A percentile compares a stretch with the other conserved stretches of the same genome.
phyloP scores from a whole-genome alignment of 805 yeast genomes.

The Kuraishia ogatae region DNA sequence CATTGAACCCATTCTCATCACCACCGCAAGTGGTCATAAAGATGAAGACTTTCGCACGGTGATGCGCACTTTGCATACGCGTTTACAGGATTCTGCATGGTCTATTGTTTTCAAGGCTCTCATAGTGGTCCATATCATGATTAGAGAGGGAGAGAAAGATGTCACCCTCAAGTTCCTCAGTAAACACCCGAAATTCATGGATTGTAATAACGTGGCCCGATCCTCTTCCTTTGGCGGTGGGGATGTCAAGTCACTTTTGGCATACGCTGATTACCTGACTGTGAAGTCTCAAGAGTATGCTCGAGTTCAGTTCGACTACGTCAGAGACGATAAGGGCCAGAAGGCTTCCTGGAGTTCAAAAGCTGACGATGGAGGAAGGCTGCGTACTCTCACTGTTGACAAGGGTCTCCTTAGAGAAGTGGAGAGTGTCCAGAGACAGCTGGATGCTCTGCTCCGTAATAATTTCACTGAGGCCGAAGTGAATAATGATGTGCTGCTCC shows the following conservation, averaged over 20 bases:
- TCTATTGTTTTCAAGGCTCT: conserved; percentile 82
- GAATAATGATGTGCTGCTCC: conserved; percentile 73
- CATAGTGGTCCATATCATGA: conserved; percentile 81
- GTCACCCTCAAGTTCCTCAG: conserved; percentile 63
- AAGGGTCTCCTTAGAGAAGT: conserved; percentile 79
- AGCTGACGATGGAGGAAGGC: conserved; percentile 45
- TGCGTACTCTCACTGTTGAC: conserved; percentile 57
- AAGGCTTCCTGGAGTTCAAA: conserved; percentile 24
- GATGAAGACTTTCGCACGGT: conserved; percentile 56
- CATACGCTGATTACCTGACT: conserved; percentile 65
- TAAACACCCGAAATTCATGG: conserved; percentile 53
- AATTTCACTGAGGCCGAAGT: conserved; percentile 73
- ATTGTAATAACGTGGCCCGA: conserved; percentile 29
- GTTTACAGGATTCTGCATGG: conserved; percentile 82
- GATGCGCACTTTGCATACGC: conserved; percentile 49
- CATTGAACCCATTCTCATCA: conserved; percentile 81
- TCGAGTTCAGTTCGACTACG: conserved; percentile 63
- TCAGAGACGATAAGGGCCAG: conserved; percentile 47
- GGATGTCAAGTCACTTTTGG: conserved; percentile 48
- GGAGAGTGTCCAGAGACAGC: conserved; percentile 78
- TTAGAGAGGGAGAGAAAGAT: conserved; percentile 82
- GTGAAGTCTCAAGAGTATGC: conserved; percentile 63
- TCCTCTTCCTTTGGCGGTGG: conserved; percentile 23
- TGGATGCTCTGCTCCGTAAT: conserved; percentile 66
- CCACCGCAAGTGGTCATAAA: conserved; percentile 44